Evolutionary conservation across 1,284 basidiomycete genomes (phyloP).

Genomic region (Apiotrichum montevideense): DNA sequence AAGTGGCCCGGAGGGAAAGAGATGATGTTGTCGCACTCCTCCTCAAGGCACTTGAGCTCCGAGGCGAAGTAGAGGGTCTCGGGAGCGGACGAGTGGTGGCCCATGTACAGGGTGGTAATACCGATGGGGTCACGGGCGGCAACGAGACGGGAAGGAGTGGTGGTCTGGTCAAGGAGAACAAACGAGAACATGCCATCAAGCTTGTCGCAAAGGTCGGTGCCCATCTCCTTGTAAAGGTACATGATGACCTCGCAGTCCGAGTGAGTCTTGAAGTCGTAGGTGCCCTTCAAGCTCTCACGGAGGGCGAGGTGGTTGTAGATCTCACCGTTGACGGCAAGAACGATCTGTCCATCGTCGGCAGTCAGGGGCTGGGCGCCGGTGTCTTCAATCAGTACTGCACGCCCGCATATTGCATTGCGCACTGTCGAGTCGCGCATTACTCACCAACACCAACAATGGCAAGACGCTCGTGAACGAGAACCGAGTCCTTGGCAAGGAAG

Average conservation of each 20-base stretch:
- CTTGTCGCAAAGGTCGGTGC: slow-evolving; percentile 63
- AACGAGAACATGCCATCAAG: slow-evolving; percentile 99
- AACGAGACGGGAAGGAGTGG: slow-evolving; percentile 80
- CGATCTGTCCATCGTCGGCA: slow-evolving; percentile 76
- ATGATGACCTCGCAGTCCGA: slow-evolving; percentile 99
- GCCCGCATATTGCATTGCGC: no score
- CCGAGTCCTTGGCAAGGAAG: slow-evolving; percentile 69
- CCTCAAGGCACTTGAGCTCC: slow-evolving; percentile 86
- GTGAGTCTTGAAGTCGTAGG: slow-evolving; percentile 87
- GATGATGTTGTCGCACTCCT: slow-evolving; percentile 91
- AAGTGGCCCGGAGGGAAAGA: slow-evolving; percentile 97
- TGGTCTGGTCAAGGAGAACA: slow-evolving; percentile 87
- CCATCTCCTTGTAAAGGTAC: slow-evolving; percentile 78
- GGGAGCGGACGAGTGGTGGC: slow-evolving; percentile 78
- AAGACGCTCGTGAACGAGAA: slow-evolving; percentile 83
- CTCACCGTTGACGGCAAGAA: slow-evolving; percentile 95
- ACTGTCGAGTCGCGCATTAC: slow-evolving; percentile 38
- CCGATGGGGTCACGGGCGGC: slow-evolving; percentile 97
- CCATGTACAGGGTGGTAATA: slow-evolving; percentile 97
- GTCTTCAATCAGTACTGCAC: slow-evolving; percentile 52
- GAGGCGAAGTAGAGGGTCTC: slow-evolving; percentile 88
- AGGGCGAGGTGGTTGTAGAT: slow-evolving; percentile 96
- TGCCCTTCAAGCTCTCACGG: slow-evolving; percentile 60
- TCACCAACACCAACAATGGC: slow-evolving; percentile 96
- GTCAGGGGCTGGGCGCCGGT: slow-evolving; percentile 93